Base-by-base conservation (phyloP, 345 rosid genomes). In the Dovyalis caffra region DNA sequence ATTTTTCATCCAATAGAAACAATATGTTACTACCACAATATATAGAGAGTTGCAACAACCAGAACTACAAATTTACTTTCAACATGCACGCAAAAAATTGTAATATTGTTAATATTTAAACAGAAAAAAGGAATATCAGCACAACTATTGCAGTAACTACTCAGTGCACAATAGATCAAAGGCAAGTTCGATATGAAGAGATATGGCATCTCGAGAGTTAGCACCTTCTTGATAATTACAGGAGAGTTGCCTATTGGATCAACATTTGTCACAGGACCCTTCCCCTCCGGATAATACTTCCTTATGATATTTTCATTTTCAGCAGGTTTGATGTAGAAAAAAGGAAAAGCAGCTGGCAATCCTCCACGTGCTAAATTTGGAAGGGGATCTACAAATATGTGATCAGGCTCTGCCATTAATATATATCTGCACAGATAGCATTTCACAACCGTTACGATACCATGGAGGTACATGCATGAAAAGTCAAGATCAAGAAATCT, bases 371-470 rank as follows among this genome's bases (percentile, higher is more conserved):
- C 90, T 83, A 92, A 77, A 79, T 94, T 94, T 26, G 97, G 97
- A 69, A 94, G 85, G 45, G 99, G 97, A 4, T 81, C 83, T 67
- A 87, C 80, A 78, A 90, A 90, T 71, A 94, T 68, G 81, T 94
- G 98, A 80, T 94, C 98, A 70, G 98, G 98, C 83, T 94, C 98
- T 43, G 95, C 95, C 98, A 94, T 94, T 56, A 92, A 81, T 68
- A 94, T 79, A 73, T 87, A 94, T 72, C 97, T 94, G 88, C 85
- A 85, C 26, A 26, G 53, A 69, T 26, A 4, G 8, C 64, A 32
- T 49, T 23, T 29, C 20, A 65, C 23, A 12, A 5, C 25, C 3
- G 3, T 53, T 38, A 65, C 28, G 47, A 65, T 31, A 64, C 5
- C 40, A 31, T 34, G 57, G 51, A 64, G 31, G 33, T 38, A 66